Conservation (phyloP, 495 filamentous ascomycete genomes). For the Neurospora intermedia region DNA sequence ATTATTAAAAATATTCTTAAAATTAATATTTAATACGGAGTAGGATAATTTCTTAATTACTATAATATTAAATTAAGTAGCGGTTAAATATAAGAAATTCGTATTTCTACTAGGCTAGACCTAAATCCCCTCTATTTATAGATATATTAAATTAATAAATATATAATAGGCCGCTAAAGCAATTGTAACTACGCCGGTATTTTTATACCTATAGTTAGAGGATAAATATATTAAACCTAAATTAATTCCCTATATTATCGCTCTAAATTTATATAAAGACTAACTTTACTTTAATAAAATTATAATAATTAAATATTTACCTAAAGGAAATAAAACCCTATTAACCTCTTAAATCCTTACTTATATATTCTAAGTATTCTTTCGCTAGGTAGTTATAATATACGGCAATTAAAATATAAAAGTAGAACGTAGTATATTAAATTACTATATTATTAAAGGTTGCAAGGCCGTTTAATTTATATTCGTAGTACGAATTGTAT, state of each 20-base stretch:
- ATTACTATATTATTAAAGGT: too few relatives aligned
- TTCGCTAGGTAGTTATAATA: background rate
- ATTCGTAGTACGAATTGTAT: too few relatives aligned
- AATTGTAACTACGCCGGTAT: background rate
- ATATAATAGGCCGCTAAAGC: background rate
- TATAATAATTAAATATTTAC: background rate
- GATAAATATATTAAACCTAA: background rate
- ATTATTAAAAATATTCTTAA: background rate
- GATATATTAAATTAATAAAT: background rate
- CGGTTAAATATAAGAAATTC: background rate
- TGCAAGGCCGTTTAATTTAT: too few relatives aligned
- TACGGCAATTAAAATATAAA: background rate
- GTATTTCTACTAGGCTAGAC: background rate
- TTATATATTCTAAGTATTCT: background rate
- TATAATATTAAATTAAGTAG: background rate
- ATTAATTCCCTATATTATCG: background rate
- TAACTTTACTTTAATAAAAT: background rate
- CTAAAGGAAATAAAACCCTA: background rate
- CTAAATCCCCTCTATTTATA: background rate
- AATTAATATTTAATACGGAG: background rate
- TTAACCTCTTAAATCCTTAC: background rate
- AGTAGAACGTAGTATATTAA: too few relatives aligned
- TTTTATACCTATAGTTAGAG: background rate
- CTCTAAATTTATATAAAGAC: too few relatives aligned
- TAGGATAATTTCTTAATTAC: too few relatives aligned